Percentiles rank a stretch among this genome's conserved stretches.
These are phyloP conservation scores for Xylariaceae sp. DNA, from an alignment of 2,329 filamentous ascomycete genomes.

Conservation along the genomic window DNA sequence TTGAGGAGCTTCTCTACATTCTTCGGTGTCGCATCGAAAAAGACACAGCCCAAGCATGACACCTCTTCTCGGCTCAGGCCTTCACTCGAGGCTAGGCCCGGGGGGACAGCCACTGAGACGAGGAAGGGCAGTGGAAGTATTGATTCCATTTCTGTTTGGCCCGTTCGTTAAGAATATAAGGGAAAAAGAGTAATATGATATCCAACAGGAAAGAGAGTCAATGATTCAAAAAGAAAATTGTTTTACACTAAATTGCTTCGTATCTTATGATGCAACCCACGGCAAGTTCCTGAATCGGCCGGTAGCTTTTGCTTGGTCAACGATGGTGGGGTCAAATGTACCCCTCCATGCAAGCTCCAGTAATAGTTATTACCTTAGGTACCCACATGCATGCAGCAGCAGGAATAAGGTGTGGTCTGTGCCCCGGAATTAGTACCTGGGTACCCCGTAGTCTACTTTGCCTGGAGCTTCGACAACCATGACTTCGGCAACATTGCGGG, in stretches of 20 bases:
- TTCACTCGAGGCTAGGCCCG: constrained; percentile 54
- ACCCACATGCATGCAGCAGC: background rate
- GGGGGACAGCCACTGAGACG: constrained; percentile 61
- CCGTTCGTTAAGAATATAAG: background rate
- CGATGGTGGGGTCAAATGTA: constrained; percentile 36
- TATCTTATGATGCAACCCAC: constrained; percentile 25
- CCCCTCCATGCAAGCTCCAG: no score
- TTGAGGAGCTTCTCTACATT: constrained; percentile 51
- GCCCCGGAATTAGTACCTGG: no score
- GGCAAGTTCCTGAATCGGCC: constrained; percentile 31
- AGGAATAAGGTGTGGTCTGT: background rate
- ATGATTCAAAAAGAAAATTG: background rate
- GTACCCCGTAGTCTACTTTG: no score
- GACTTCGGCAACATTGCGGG: no score
- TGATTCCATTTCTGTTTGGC: constrained; percentile 61
- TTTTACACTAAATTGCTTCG: background rate
- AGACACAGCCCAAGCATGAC: constrained; percentile 64
- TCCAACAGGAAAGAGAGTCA: background rate
- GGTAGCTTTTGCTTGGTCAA: constrained; percentile 29
- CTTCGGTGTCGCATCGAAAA: constrained; percentile 57
- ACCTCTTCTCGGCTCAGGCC: constrained; percentile 65
- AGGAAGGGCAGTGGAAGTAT: constrained; percentile 69
- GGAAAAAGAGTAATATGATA: background rate
- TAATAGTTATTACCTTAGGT: no score
- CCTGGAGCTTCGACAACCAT: no score